Evolutionary conservation across 2,329 filamentous ascomycete genomes (phyloP), one percentile per base, ranked within the genome.

Genomic region (Alternaria gansuensis): DNA sequence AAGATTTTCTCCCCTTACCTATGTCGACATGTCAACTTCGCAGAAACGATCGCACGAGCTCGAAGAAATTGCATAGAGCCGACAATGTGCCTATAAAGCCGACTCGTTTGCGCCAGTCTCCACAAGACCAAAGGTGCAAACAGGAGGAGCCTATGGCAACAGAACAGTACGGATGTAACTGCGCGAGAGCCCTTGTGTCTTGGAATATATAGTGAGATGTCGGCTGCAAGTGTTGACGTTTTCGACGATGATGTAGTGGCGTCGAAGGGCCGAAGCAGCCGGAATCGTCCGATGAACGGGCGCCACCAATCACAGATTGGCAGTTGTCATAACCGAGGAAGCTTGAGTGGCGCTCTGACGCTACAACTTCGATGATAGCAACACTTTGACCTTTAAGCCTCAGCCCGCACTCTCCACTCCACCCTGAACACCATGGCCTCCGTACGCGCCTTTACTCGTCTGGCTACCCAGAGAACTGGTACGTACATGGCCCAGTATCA

Each of bases 391-490:
- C 41, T 61, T 54, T 51, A 41, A 61, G 51, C 43, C 60, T 34
- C 67, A 66, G 66, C 64, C 62, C 65, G 62, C 63, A 65, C 63
- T 66, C 65, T 70, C 66, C 66, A 67, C 69, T 69, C 63, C 62
- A 66, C 59, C 65, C 59, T 53, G 41, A 48, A 55, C 71, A 69
- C 69, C 64, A 78, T 78, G 76, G 75, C 75, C 53, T 72, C 72
- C 62, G 71, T 74, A 62, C 75, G 76, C 71, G 67, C 74, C 55
- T 65, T 78, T 62, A 64, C 74, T 60, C 75, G 76, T 67, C 73
- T 78, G 65, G 75, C 75, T 63, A 67, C 71, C 57, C 69, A 68
- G 68, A 74, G 71, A 69, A 72, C 71, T 67, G 73, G 76, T 77
- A 75, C 49, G 75, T 56, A 51, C 17, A 17, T 37, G 43, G 14